Evolutionary conservation across 805 yeast genomes (phyloP).

Genomic region (Wickerhamomyces strasburgensis): DNA sequence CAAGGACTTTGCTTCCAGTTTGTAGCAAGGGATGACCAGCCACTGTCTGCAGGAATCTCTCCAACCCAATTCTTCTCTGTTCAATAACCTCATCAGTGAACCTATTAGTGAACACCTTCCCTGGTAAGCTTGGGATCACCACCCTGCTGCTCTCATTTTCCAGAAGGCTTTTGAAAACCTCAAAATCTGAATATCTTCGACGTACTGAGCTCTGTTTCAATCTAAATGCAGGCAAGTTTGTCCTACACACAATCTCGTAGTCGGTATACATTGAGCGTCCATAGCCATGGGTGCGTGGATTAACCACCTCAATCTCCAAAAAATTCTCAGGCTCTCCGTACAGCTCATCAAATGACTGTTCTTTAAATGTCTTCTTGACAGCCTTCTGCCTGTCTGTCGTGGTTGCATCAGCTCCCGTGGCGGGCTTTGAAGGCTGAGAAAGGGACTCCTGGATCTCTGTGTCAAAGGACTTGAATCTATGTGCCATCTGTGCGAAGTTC

Average conservation of each 20-base stretch:
- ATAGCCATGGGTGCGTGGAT: conserved; percentile 74
- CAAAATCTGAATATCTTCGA: conserved; percentile 88
- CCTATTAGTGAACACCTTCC: conserved; percentile 65
- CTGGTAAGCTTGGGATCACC: conserved; percentile 83
- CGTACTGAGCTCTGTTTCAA: conserved; percentile 62
- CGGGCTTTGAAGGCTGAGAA: background rate
- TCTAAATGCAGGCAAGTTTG: conserved; percentile 86
- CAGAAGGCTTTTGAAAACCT: conserved; percentile 64
- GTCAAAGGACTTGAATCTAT: conserved; percentile 25
- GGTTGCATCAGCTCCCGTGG: background rate
- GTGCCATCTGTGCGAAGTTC: conserved; percentile 2
- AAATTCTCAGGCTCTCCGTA: conserved; percentile 95
- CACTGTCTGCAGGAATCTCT: conserved; percentile 69
- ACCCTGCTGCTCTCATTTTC: conserved; percentile 77
- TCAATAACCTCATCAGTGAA: conserved; percentile 82
- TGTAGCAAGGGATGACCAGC: conserved; percentile 94
- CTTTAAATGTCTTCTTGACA: conserved; percentile 28
- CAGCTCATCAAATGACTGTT: conserved; percentile 71
- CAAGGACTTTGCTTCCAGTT: conserved; percentile 73
- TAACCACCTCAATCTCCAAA: conserved; percentile 80
- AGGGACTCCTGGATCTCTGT: conserved; percentile 25
- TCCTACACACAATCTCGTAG: conserved; percentile 84
- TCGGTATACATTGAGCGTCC: conserved; percentile 77
- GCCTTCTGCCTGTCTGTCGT: background rate
- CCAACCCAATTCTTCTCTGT: conserved; percentile 76